Evolutionary conservation across 495 filamentous ascomycete genomes (phyloP).

Genomic region (Neurospora discreta): DNA sequence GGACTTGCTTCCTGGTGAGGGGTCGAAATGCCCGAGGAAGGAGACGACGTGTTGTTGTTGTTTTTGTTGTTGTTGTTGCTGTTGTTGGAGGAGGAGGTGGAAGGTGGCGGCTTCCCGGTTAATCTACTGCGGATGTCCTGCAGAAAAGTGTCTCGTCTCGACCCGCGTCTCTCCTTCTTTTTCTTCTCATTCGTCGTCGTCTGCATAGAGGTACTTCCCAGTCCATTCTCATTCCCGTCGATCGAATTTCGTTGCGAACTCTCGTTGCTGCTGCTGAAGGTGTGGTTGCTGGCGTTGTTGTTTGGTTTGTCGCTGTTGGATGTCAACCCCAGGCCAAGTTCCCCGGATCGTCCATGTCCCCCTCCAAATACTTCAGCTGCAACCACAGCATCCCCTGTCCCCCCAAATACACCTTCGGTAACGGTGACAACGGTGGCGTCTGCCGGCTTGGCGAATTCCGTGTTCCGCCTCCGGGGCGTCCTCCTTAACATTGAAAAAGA

Average conservation of each 20-base stretch:
- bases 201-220: neutral
- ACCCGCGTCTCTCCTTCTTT: conserved; percentile 20
- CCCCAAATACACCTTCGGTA: neutral
- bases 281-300: conserved; percentile 1
- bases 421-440: neutral
- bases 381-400: conserved; percentile 1
- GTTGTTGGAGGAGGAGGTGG: neutral
- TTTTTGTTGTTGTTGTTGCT: no score
- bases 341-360: conserved; percentile 1
- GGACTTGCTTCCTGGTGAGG: neutral
- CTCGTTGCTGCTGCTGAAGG: neutral
- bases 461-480: conserved; percentile 12
- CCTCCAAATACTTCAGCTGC: neutral
- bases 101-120: conserved; percentile 12
- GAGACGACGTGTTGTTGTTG: neutral
- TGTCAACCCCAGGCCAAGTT: conserved; percentile 6
- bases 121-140: conserved; percentile 20
- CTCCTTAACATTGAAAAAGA: conserved; percentile 20
- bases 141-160: conserved; percentile 24
- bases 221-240: neutral
- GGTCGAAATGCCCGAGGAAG: neutral
- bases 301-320: neutral
- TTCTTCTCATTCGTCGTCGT: conserved; percentile 8
- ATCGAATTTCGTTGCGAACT: neutral
- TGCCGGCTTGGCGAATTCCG: neutral